Conservation (phyloP, 2,329 filamentous ascomycete species). For the Monosporascus sp. region DNA sequence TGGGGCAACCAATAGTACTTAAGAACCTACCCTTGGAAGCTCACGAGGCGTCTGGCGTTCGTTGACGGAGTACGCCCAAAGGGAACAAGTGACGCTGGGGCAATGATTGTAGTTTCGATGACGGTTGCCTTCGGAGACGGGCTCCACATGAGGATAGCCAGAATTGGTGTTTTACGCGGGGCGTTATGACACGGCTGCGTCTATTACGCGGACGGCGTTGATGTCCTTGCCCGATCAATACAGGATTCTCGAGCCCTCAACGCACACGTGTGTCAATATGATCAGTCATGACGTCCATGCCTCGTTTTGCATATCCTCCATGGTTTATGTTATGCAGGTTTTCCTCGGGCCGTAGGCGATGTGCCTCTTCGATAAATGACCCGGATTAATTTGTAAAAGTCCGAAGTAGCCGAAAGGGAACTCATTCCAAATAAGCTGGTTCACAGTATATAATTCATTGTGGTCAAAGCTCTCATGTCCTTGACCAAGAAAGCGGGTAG, state of each 20-base stretch:
- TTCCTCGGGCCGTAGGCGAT: too few species aligned
- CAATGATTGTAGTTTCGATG: conserved; percentile 6
- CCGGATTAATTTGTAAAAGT: too few species aligned
- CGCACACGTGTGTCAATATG: too few species aligned
- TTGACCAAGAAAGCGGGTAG: too few species aligned
- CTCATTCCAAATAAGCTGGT: too few species aligned
- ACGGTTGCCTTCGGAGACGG: too few species aligned
- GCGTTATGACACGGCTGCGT: too few species aligned
- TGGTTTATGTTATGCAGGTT: not conserved
- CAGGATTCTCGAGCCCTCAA: not conserved
- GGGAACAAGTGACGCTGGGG: conserved; percentile 11
- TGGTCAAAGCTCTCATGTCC: not conserved
- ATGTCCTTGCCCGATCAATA: not conserved
- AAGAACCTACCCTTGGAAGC: not conserved
- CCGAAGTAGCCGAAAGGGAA: too few species aligned
- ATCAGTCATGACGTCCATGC: not conserved
- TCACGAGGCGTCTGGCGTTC: conserved; percentile 15
- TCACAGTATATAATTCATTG: not conserved
- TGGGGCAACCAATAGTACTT: not conserved
- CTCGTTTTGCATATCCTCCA: not conserved
- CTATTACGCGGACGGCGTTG: not conserved
- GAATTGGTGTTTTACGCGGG: too few species aligned
- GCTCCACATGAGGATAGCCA: too few species aligned
- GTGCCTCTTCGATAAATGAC: too few species aligned
- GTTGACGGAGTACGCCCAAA: conserved; percentile 16